Percentiles rank a stretch among this genome's conserved stretches.
These are phyloP conservation scores for Terana coerulea DNA, from an alignment of 768 basidiomycete species.

Conservation along the genomic window DNA sequence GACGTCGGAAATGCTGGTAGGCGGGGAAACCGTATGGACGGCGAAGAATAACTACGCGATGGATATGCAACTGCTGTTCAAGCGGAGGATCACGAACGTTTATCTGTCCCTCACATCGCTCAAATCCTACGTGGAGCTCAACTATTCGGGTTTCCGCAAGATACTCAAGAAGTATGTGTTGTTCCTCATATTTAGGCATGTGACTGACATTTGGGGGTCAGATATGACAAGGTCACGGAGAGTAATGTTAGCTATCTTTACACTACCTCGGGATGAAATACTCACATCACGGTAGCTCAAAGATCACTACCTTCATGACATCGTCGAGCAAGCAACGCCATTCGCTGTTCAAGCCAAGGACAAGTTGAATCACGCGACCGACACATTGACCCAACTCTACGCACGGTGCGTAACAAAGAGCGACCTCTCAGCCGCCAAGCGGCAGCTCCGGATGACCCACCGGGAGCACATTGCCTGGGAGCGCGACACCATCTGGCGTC, in stretches of 20 bases:
- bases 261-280: neutral
- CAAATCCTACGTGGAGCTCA: conserved; percentile 85
- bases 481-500: conserved; percentile 95
- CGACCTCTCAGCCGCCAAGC: conserved; percentile 63
- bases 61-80: conserved; percentile 82
- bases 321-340: conserved; percentile 63
- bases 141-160: conserved; percentile 92
- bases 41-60: conserved; percentile 75
- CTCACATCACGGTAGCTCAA: conserved; percentile 49
- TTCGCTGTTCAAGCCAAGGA: conserved; percentile 66
- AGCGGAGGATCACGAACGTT: conserved; percentile 80
- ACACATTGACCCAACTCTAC: conserved; percentile 67
- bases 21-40: conserved; percentile 71
- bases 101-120: conserved; percentile 76
- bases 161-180: conserved; percentile 86
- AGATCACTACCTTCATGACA: conserved; percentile 67
- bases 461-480: conserved; percentile 97
- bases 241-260: conserved; percentile 42
- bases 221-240: conserved; percentile 92
- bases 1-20: conserved; percentile 29
- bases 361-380: conserved; percentile 53
- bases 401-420: conserved; percentile 80
- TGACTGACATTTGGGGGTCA: conserved; percentile 26
- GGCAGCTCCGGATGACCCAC: conserved; percentile 82
- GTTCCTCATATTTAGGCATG: conserved; percentile 3